Evolutionary conservation across 495 filamentous ascomycete species (phyloP), one percentile per base, ranked within the genome.

Genomic region (Eremomyces bilateralis): DNA sequence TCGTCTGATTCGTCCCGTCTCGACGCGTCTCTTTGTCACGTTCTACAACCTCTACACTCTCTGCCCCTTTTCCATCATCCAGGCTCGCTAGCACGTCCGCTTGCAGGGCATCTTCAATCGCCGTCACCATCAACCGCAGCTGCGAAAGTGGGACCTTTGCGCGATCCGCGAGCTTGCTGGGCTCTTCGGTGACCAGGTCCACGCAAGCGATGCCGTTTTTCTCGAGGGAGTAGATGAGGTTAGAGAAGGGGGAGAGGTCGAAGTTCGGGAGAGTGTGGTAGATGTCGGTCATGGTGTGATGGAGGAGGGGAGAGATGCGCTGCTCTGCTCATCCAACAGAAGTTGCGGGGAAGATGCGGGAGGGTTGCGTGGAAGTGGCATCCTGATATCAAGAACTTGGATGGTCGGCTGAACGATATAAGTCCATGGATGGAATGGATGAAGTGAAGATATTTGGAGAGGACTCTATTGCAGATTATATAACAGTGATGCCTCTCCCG

Each of bases 111-210:
- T 61, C 52, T 18, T 80, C 52, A 21, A 93, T 56, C 31, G 71
- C 66, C 37, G 59, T 51, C 37, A 62, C 62, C 18, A 94, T 61
- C 21, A 74, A 66, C 45, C 69, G 73, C 41, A 93, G 62, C 41
- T 91, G 79, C 20, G 76, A 65, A 4, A 83, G 58, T 2, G 84
- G 80, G 4, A 90, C 63, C 42, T 80, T 75, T 20, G 81, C 82
- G 48, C 81, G 73, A 55, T 77, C 85, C 32, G 80, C 80, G 46
- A 97, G 67, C 45, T 91, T 80, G 34, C 76, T 61, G 4, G 70
- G 62, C 52, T 92, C 76, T 42, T 90, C 71, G 1, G 78, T 79
- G 45, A 97, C 63, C 22, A 97, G 71, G 49, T 97, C 88, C 41
- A 71, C 73, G 17, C 73, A 79, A 4, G 76, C 80, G 48, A 94